Percentiles rank a stretch among this genome's conserved stretches.
phyloP scores from a whole-genome alignment of 2,329 filamentous ascomycete species.

The Truncatella angustata region DNA sequence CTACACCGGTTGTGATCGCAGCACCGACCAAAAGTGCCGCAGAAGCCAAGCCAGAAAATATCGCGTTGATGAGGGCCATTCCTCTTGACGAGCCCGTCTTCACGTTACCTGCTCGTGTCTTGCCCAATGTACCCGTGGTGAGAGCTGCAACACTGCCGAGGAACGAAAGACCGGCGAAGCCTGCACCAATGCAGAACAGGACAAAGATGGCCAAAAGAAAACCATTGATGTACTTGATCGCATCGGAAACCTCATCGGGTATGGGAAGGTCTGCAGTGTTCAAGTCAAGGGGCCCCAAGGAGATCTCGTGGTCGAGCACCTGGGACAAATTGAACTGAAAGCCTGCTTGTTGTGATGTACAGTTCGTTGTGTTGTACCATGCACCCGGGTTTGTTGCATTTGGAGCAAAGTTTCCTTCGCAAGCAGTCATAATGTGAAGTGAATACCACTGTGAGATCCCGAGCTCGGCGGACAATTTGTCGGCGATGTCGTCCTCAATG shows the following conservation, averaged over 20 bases:
- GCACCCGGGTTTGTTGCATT: constrained; percentile 36
- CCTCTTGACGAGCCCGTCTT: constrained; percentile 16
- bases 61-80: constrained; percentile 32
- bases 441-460: constrained; percentile 52
- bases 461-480: constrained; percentile 38
- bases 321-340: constrained; percentile 44
- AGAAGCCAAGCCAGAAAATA: constrained; percentile 33
- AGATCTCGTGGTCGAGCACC: constrained; percentile 44
- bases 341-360: constrained; percentile 37
- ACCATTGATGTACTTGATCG: constrained; percentile 48
- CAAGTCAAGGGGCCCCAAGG: constrained; percentile 42
- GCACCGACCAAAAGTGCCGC: constrained; percentile 39
- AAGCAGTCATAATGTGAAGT: constrained; percentile 46
- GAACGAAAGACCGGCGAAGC: constrained; percentile 42
- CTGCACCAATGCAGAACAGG: constrained; percentile 44
- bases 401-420: constrained; percentile 44
- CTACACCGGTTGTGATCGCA: constrained; percentile 40
- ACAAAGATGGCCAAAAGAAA: constrained; percentile 47
- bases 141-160: constrained; percentile 36
- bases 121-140: constrained; percentile 9
- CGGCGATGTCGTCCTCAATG: constrained; percentile 37
- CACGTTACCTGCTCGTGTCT: constrained; percentile 9
- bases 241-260: constrained; percentile 41
- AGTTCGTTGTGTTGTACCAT: constrained; percentile 43
- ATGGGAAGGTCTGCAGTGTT: constrained; percentile 45